Conservation (phyloP, 305 asterid species). For the Galium porrigens region DNA sequence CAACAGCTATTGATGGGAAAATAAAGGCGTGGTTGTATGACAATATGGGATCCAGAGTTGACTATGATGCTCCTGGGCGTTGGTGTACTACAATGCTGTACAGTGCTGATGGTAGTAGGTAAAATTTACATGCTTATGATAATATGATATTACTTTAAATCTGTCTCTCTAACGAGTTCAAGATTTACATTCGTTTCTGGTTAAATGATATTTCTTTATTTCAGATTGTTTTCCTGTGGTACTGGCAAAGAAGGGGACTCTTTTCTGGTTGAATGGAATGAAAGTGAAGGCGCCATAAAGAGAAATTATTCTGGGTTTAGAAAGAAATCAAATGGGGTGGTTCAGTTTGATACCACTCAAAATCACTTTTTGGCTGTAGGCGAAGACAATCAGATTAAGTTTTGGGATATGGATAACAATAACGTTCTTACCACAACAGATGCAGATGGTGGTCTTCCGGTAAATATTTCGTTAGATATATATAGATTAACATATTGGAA, state of each 20-base stretch:
- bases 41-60: slow-evolving; percentile 68
- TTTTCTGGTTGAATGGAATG: slow-evolving; percentile 78
- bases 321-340: slow-evolving; percentile 55
- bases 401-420: slow-evolving; percentile 79
- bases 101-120: slow-evolving; percentile 85
- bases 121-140: slow-evolving; percentile 1
- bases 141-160: neutral
- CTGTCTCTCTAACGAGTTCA: neutral
- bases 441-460: slow-evolving; percentile 67
- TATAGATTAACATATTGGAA: neutral
- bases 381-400: slow-evolving; percentile 64
- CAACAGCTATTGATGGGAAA: slow-evolving; percentile 73
- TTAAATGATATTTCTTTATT: slow-evolving; percentile 4
- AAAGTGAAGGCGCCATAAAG: slow-evolving; percentile 82
- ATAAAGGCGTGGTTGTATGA: slow-evolving; percentile 85
- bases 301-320: slow-evolving; percentile 64
- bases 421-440: slow-evolving; percentile 45
- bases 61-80: slow-evolving; percentile 81
- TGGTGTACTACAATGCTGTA: slow-evolving; percentile 85
- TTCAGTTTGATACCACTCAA: slow-evolving; percentile 75
- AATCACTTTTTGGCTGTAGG: slow-evolving; percentile 81
- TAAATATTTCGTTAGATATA: slow-evolving; percentile 16
- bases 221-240: slow-evolving; percentile 76
- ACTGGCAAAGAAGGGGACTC: slow-evolving; percentile 84
- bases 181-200: neutral